A percentile compares a stretch with the other conserved stretches of the same genome.
phyloP scores from a whole-genome alignment of 495 filamentous ascomycete species.

The Podospora fimiseda region DNA sequence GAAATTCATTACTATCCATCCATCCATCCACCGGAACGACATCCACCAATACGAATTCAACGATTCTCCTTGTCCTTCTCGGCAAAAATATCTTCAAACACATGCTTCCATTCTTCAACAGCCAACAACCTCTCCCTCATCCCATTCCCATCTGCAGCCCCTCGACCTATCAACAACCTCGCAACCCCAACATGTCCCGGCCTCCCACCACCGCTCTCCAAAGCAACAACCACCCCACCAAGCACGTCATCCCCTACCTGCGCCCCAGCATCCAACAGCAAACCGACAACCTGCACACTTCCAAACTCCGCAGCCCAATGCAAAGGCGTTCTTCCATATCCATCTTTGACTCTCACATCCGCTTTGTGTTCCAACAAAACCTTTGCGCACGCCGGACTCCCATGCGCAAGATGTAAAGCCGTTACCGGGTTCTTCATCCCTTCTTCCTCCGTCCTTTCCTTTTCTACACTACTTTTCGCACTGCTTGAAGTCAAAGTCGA shows the following conservation, averaged over 20 bases:
- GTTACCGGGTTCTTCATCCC: slow-evolving; percentile 8
- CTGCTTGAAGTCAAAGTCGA: too few relatives aligned
- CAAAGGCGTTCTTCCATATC: slow-evolving; percentile 12
- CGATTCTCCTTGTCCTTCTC: too few relatives aligned
- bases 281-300: slow-evolving; percentile 5
- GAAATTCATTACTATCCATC: too few relatives aligned
- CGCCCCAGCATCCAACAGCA: slow-evolving; percentile 12
- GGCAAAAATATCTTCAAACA: background rate
- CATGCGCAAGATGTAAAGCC: slow-evolving; percentile 15
- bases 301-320: slow-evolving; percentile 15
- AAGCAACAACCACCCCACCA: background rate
- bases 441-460: background rate
- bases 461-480: background rate
- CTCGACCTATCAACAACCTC: background rate
- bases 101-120: background rate
- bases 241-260: slow-evolving; percentile 3
- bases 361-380: slow-evolving; percentile 14
- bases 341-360: slow-evolving; percentile 1
- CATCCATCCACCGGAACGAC: too few relatives aligned
- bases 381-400: background rate
- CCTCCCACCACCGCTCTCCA: background rate
- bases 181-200: slow-evolving; percentile 3
- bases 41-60: too few relatives aligned
- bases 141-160: background rate
- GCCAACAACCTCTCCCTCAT: background rate